Evolutionary conservation across 495 filamentous ascomycete species (phyloP).

Genomic region (Beverwykella pulmonaria): DNA sequence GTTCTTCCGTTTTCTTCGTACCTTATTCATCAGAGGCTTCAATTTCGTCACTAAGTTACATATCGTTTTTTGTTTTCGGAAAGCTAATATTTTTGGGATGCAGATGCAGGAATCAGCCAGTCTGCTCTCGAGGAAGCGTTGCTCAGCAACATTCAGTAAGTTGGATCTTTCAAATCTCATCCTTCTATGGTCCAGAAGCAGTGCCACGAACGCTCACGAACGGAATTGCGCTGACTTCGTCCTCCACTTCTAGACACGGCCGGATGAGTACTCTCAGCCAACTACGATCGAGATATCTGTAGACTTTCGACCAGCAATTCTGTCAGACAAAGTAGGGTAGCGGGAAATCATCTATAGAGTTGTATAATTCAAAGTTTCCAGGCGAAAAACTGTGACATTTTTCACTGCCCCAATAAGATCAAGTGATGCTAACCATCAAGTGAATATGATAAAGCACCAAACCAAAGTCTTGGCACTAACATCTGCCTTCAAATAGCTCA

Average conservation of each 20-base stretch:
- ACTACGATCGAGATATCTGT: conserved; percentile 58
- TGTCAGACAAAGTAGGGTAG: neutral
- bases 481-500: no score
- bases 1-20: neutral
- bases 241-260: conserved; percentile 49
- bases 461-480: neutral
- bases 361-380: no score
- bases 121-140: conserved; percentile 93
- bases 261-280: conserved; percentile 85
- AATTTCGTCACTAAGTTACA: neutral
- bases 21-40: neutral
- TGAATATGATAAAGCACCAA: no score
- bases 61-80: neutral
- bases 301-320: neutral
- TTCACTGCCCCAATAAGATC: neutral
- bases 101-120: conserved; percentile 92
- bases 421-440: neutral
- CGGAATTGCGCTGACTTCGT: no score
- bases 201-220: no score
- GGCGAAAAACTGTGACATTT: no score
- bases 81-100: neutral
- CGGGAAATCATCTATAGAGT: no score
- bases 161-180: neutral
- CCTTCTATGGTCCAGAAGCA: no score
- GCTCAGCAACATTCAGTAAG: conserved; percentile 80